phyloP scores from a whole-genome alignment of 192 early-diverging fungal species.

The Helicostylum pulchrum region DNA sequence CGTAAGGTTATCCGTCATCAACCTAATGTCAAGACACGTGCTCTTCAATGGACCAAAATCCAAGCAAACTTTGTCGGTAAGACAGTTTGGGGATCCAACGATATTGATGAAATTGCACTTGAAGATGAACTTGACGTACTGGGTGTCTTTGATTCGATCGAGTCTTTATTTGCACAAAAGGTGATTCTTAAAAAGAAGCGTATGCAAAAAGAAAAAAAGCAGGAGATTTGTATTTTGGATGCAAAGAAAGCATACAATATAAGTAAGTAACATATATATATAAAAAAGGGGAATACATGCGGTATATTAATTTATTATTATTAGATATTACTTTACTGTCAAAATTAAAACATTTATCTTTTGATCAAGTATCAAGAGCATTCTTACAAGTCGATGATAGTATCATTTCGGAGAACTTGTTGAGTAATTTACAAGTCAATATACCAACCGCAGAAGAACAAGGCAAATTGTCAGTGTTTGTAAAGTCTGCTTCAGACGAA shows the following conservation, averaged over 20 bases:
- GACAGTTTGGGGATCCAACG: conserved; percentile 61
- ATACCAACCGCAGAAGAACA: conserved; percentile 74
- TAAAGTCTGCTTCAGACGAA: conserved; percentile 59
- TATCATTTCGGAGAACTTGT: conserved; percentile 57
- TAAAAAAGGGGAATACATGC: too few species aligned
- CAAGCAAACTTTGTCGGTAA: conserved; percentile 57
- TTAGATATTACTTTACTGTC: conserved; percentile 34
- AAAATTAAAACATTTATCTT: conserved; percentile 64
- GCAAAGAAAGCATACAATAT: conserved; percentile 67
- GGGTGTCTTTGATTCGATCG: conserved; percentile 63
- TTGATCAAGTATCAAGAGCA: conserved; percentile 60
- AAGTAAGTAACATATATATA: conserved; percentile 24
- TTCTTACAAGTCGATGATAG: conserved; percentile 67
- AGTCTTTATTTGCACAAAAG: conserved; percentile 73
- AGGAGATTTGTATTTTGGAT: conserved; percentile 69
- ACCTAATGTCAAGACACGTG: conserved; percentile 71
- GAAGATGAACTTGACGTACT: conserved; percentile 53
- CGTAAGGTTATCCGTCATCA: conserved; percentile 63
- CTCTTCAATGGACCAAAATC: conserved; percentile 79
- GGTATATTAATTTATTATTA: conserved; percentile 4
- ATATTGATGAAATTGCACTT: conserved; percentile 47
- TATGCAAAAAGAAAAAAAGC: conserved; percentile 44
- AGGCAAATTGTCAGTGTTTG: conserved; percentile 70
- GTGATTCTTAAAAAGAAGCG: conserved; percentile 42
- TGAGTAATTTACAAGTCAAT: conserved; percentile 65